Conservation (phyloP, 768 basidiomycete genomes). For the Pleurotus tuoliensis region DNA sequence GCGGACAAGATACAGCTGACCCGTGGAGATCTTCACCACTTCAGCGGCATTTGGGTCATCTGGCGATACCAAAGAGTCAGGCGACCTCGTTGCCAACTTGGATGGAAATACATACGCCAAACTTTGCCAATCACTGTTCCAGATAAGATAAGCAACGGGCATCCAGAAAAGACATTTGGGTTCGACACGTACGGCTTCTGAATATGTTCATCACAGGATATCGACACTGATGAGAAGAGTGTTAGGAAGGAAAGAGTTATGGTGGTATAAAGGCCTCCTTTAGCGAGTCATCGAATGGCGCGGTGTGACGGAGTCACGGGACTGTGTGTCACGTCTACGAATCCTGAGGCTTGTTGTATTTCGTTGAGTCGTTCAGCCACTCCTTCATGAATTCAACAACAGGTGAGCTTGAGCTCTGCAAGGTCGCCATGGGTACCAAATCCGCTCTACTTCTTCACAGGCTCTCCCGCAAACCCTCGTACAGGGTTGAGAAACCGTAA, state of each 20-base stretch:
- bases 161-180: constrained; percentile 7
- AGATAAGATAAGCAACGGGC: constrained; percentile 6
- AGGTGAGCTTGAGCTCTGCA: background rate
- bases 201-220: constrained; percentile 72
- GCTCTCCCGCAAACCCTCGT: background rate
- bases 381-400: background rate
- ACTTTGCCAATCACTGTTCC: constrained; percentile 81
- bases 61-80: constrained; percentile 32
- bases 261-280: constrained; percentile 8
- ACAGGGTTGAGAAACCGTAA: background rate
- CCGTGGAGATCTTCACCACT: constrained; percentile 90
- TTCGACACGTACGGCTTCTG: constrained; percentile 58
- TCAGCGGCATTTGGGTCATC: constrained; percentile 94
- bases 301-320: constrained; percentile 7
- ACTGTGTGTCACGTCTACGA: background rate
- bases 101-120: constrained; percentile 71
- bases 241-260: background rate
- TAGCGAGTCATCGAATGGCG: background rate
- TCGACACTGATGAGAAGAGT: constrained; percentile 2
- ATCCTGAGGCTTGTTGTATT: background rate
- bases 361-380: too few relatives aligned
- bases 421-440: background rate
- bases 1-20: constrained; percentile 87
- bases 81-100: background rate
- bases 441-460: background rate